These are phyloP conservation scores for Rhodamnia argentea DNA, from an alignment of 345 rosid species.

Conservation along the genomic window DNA sequence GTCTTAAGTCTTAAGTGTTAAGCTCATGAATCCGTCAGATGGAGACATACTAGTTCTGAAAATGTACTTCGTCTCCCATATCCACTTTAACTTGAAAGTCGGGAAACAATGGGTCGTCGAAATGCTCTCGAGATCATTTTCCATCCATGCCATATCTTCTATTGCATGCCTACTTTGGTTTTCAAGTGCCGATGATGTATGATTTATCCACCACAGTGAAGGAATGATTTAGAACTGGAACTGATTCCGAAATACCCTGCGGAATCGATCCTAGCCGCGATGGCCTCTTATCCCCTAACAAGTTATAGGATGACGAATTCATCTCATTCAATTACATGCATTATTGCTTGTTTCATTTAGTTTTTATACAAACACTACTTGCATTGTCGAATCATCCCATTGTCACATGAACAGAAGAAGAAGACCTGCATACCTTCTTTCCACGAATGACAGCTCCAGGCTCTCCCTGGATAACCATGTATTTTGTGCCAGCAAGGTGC, in stretches of 20 bases:
- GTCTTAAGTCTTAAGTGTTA: background rate
- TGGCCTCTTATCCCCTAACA: background rate
- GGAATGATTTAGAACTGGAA: background rate
- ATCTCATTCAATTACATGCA: background rate
- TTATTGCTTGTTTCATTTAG: background rate
- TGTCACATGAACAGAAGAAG: background rate
- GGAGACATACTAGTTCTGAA: background rate
- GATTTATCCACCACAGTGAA: background rate
- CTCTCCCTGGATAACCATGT: slow-evolving; percentile 51
- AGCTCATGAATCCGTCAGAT: background rate
- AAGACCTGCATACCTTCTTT: slow-evolving; percentile 39
- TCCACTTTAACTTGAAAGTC: background rate
- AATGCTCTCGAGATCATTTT: no score
- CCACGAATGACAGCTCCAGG: slow-evolving; percentile 69
- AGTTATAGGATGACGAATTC: background rate
- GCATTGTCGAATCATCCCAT: background rate
- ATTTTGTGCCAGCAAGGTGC: slow-evolving; percentile 43
- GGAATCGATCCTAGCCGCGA: background rate
- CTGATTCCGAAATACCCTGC: background rate
- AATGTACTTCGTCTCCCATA: background rate
- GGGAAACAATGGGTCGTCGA: no score
- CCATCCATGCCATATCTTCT: no score
- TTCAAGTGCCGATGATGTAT: background rate
- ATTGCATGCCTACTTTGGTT: no score
- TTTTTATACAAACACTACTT: background rate